These are phyloP conservation scores for Coriolopsis trogii DNA, from an alignment of 1,284 basidiomycete genomes.

Conservation along the genomic window DNA sequence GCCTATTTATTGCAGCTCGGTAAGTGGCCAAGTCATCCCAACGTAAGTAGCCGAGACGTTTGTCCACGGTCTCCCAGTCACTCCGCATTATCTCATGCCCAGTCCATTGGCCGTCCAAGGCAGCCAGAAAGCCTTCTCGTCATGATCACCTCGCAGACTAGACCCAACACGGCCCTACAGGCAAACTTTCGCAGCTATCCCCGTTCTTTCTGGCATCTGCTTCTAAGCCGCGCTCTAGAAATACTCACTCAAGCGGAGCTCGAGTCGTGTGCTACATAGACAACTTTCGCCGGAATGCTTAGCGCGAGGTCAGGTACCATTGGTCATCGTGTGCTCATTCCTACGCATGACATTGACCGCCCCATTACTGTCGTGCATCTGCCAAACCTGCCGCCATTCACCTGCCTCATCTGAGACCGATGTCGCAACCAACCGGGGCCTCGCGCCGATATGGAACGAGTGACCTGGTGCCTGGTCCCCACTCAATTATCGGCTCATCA, in stretches of 20 bases:
- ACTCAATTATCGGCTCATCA: neutral
- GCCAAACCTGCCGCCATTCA: neutral
- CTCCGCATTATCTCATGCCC: conserved; percentile 12
- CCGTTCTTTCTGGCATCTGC: conserved; percentile 8
- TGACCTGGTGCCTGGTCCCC: neutral
- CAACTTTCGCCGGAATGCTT: too few relatives aligned
- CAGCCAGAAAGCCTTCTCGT: neutral
- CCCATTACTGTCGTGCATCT: too few relatives aligned
- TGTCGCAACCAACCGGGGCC: neutral
- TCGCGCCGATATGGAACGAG: neutral
- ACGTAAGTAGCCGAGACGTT: conserved; percentile 20
- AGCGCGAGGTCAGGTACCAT: too few relatives aligned
- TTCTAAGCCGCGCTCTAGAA: too few relatives aligned
- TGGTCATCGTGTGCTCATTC: too few relatives aligned
- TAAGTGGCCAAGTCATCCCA: conserved; percentile 22
- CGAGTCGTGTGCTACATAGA: too few relatives aligned
- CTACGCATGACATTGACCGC: too few relatives aligned
- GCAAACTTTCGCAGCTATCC: conserved; percentile 4
- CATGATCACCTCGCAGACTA: conserved; percentile 2
- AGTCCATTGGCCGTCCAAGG: conserved; percentile 7
- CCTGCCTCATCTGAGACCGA: neutral
- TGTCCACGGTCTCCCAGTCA: conserved; percentile 4
- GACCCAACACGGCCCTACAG: conserved; percentile 4
- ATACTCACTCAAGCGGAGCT: too few relatives aligned
- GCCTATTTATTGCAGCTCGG: conserved; percentile 10